Base-by-base conservation (phyloP, 108 stramenopile species). In the Mayamaea pseudoterrestris region DNA sequence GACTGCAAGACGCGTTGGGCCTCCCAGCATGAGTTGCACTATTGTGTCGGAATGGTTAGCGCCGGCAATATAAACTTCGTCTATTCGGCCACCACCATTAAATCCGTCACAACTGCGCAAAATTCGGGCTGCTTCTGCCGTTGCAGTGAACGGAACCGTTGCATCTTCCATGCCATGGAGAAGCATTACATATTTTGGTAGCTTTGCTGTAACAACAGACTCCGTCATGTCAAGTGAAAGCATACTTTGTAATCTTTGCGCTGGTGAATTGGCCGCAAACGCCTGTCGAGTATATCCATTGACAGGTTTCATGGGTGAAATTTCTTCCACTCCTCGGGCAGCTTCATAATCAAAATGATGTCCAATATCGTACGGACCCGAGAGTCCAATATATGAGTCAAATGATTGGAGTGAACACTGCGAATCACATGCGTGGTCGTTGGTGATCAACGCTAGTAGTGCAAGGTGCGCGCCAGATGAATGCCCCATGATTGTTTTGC, bases 271-370 rank as follows among this genome's bases (percentile, higher is more conserved):
- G 9, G 14, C 23, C 12, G 35, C 29, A 57, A 89, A 89, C n/a
- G 49, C 44, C n/a, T 63, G 50, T 25, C 80, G 65, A 8, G 74
- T 54, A 30, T 56, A 56, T 12, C 82, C 87, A 50, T 65, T 67
- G 24, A 62, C 75, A 0, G 87, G 63, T 53, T 84, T 89, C 64
- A 89, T 61, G 11, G 87, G 87, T 16, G 73, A 75, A 12, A 89
- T 35, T 49, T 89, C 77, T 62, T 89, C 82, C 32, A 89, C 82
- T 13, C 82, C 82, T 35, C 87, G 53, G n/a, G 61, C 77, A 2
- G 82, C 79, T 60, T 89, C 87, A 45, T 66, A 89, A 49, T 89
- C 80, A 62, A 79, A 89, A 57, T 89, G 87, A 58, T 89, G 63
- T 27, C 58, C 61, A 30, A 89, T 79, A 55, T 80, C 71, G 59